Conservation (phyloP, 2,329 filamentous ascomycete genomes). For the Trichocomaceae sp. region DNA sequence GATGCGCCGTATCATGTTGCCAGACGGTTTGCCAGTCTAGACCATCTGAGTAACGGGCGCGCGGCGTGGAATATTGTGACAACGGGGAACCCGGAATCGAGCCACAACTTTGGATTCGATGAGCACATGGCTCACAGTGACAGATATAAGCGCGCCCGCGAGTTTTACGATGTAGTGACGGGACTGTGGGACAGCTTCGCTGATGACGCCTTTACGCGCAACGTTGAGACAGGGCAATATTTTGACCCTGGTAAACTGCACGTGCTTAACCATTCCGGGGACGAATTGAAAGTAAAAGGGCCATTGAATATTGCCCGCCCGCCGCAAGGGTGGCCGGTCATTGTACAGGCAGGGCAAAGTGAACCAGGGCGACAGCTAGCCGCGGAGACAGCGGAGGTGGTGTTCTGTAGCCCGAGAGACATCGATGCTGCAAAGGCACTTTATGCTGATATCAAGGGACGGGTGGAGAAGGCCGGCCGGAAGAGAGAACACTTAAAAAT, state of each 20-base stretch:
- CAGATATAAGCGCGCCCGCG: slow-evolving; percentile 47
- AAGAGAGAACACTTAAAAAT: slow-evolving; percentile 45
- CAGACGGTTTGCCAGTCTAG: slow-evolving; percentile 47
- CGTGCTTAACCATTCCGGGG: slow-evolving; percentile 46
- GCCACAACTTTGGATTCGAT: slow-evolving; percentile 48
- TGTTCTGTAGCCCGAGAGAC: slow-evolving; percentile 47
- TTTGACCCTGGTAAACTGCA: slow-evolving; percentile 50
- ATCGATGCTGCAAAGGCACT: slow-evolving; percentile 42
- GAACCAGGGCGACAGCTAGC: slow-evolving; percentile 48
- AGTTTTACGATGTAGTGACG: slow-evolving; percentile 50
- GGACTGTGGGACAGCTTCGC: slow-evolving; percentile 51
- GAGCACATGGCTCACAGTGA: slow-evolving; percentile 46
- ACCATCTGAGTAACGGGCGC: slow-evolving; percentile 45
- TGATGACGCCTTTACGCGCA: slow-evolving; percentile 49
- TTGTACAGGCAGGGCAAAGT: slow-evolving; percentile 50
- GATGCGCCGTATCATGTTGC: slow-evolving; percentile 50
- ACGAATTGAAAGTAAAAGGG: slow-evolving; percentile 42
- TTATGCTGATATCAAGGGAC: slow-evolving; percentile 48
- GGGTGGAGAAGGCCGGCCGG: slow-evolving; percentile 42
- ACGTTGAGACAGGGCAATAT: slow-evolving; percentile 44
- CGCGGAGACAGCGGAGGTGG: slow-evolving; percentile 48
- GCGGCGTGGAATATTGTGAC: slow-evolving; percentile 53
- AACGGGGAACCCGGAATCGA: slow-evolving; percentile 47
- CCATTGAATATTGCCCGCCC: slow-evolving; percentile 50
- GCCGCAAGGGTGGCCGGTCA: slow-evolving; percentile 51